Evolutionary conservation across 2,329 filamentous ascomycete species (phyloP).

Genomic region (Blastomyces parvus): DNA sequence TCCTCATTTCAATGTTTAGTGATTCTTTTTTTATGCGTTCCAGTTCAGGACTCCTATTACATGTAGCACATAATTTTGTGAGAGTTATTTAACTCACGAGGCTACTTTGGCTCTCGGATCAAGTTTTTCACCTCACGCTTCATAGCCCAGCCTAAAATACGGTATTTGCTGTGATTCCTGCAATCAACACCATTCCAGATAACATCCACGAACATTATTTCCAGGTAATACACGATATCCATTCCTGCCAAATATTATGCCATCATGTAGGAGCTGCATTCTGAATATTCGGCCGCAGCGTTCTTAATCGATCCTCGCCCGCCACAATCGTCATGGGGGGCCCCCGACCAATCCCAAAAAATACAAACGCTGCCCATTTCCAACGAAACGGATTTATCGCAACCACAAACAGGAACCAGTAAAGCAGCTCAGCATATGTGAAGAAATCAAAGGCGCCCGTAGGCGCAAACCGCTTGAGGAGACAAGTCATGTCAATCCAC

Average conservation of each 20-base stretch:
- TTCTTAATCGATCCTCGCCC: slow-evolving; percentile 47
- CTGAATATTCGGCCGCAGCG: slow-evolving; percentile 43
- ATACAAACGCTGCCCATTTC: slow-evolving; percentile 82
- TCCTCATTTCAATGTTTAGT: too few relatives aligned
- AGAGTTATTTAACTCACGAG: too few relatives aligned
- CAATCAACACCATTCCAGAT: background rate
- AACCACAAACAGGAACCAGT: slow-evolving; percentile 76
- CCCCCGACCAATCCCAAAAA: slow-evolving; percentile 60
- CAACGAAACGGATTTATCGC: slow-evolving; percentile 75
- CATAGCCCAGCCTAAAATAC: background rate
- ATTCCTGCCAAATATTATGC: background rate
- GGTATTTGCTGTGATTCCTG: background rate
- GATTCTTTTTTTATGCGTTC: too few relatives aligned
- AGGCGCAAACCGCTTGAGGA: slow-evolving; percentile 60
- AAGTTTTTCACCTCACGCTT: too few relatives aligned
- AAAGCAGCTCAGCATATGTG: slow-evolving; percentile 73
- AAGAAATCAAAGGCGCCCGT: slow-evolving; percentile 80
- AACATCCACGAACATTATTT: background rate
- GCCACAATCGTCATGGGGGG: slow-evolving; percentile 59
- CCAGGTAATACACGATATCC: background rate
- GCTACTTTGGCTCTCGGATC: too few relatives aligned
- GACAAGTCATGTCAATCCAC: slow-evolving; percentile 76
- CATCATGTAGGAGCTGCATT: background rate
- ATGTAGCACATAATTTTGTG: too few relatives aligned
- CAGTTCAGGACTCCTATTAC: too few relatives aligned